Percentiles rank a stretch among this genome's conserved stretches.
These are phyloP conservation scores for Aureobasidium pullulans DNA, from an alignment of 2,329 filamentous ascomycete genomes.

Conservation along the genomic window DNA sequence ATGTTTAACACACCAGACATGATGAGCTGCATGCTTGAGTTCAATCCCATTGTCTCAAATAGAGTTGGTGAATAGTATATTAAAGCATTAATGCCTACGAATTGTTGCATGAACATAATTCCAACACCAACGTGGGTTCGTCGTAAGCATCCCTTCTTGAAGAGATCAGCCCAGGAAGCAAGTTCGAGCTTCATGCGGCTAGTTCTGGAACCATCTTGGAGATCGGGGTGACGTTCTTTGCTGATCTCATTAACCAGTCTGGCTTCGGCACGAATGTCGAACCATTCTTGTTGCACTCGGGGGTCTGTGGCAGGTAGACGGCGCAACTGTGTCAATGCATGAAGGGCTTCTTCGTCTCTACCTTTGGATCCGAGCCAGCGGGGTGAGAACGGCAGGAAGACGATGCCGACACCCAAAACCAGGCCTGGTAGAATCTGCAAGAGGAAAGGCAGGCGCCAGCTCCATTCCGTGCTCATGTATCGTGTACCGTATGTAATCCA, in stretches of 20 bases:
- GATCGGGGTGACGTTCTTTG: conserved; percentile 32
- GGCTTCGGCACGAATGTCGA: conserved; percentile 19
- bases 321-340: conserved; percentile 24
- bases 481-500: conserved; percentile 47
- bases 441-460: conserved; percentile 42
- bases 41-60: conserved; percentile 41
- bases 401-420: conserved; percentile 25
- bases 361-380: conserved; percentile 28
- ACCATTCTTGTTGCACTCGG: conserved; percentile 18
- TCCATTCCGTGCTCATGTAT: conserved; percentile 39
- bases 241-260: conserved; percentile 21
- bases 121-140: conserved; percentile 44
- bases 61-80: conserved; percentile 56
- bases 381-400: conserved; percentile 29
- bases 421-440: conserved; percentile 36
- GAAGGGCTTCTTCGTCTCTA: conserved; percentile 25
- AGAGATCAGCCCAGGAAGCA: conserved; percentile 44
- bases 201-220: conserved; percentile 25
- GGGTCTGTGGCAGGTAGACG: conserved; percentile 17
- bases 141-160: conserved; percentile 40
- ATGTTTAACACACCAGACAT: conserved; percentile 60
- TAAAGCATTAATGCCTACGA: conserved; percentile 49
- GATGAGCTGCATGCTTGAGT: conserved; percentile 27
- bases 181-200: conserved; percentile 41
- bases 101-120: conserved; percentile 53